Percentiles rank a stretch among this genome's conserved stretches.
phyloP scores from a whole-genome alignment of 139 green algal species.

The Chlamydomonas asymmetrica region DNA sequence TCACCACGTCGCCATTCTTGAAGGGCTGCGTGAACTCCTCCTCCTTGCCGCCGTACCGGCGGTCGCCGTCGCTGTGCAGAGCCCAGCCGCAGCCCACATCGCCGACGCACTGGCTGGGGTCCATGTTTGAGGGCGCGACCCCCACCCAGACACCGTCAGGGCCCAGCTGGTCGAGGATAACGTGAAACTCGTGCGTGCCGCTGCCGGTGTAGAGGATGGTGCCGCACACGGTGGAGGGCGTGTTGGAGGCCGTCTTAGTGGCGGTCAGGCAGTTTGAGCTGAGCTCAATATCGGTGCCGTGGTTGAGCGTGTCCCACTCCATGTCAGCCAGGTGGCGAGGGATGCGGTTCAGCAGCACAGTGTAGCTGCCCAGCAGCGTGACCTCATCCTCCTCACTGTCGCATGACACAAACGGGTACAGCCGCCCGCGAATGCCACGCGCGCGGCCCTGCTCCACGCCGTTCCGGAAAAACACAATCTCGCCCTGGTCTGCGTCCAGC shows the following conservation, averaged over 20 bases:
- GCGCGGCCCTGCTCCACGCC: slow-evolving; percentile 54
- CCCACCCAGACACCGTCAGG: slow-evolving; percentile 67
- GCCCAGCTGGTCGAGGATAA: slow-evolving; percentile 62
- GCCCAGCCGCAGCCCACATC: slow-evolving; percentile 57
- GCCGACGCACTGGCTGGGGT: slow-evolving; percentile 45
- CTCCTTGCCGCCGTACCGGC: slow-evolving; percentile 50
- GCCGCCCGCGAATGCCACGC: slow-evolving; percentile 56
- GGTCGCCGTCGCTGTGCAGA: slow-evolving; percentile 64
- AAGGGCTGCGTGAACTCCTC: slow-evolving; percentile 59
- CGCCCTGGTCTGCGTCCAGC: slow-evolving; percentile 63
- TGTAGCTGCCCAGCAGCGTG: slow-evolving; percentile 61
- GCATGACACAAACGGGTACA: slow-evolving; percentile 67
- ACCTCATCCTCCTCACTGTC: slow-evolving; percentile 61
- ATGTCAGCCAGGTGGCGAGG: slow-evolving; percentile 53
- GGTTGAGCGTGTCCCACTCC: slow-evolving; percentile 63
- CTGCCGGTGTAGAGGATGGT: slow-evolving; percentile 57
- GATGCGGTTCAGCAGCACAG: slow-evolving; percentile 54
- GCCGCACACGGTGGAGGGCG: slow-evolving; percentile 51
- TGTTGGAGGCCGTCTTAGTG: slow-evolving; percentile 48
- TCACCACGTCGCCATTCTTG: slow-evolving; percentile 67
- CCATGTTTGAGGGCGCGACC: slow-evolving; percentile 47
- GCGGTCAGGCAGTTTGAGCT: slow-evolving; percentile 66
- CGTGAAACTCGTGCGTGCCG: slow-evolving; percentile 61
- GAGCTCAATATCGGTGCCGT: slow-evolving; percentile 54
- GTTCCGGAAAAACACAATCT: slow-evolving; percentile 57